Base-by-base conservation (phyloP, 2,329 filamentous ascomycete species). In the Colletotrichum neosansevieriae region DNA sequence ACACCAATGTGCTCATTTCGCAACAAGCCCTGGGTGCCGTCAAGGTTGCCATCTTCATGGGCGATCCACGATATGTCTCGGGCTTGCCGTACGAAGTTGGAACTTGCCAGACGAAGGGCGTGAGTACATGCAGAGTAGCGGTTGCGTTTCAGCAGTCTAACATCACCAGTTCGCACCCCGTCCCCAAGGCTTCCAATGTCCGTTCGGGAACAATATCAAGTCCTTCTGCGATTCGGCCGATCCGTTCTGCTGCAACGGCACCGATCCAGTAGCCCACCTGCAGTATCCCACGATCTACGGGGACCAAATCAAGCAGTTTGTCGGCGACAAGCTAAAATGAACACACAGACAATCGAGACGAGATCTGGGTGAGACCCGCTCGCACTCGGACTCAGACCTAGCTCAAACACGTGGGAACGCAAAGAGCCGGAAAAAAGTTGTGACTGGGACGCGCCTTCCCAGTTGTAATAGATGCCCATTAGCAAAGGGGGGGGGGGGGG, bases 31-130 rank as follows among this genome's bases (percentile, higher is more conserved):
- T 89, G 7, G 79, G 77, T 3, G 84, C 84, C 74, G 85, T 91
- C 72, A 89, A 89, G 76, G 89, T 87, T 0, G 87, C 85, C 13
- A 89, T 91, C 71, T 87, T 90, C 75, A 86, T 91, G 84, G 89
- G 89, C 6, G 85, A 89, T 73, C 90, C 90, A 3, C 82, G 88
- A 66, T 86, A 87, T 72, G 79, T 83, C 7, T 76, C 78, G 6
- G 88, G 88, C 0, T 76, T 89, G 36, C 75, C 87, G 0, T 91
- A 89, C 74, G 84, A 87, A 60, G 86, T 89, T 44, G 89, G 89
- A 12, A 89, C 87, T 0, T 90, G 88, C 77, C 79, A 73, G 12
- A 82, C 84, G 15, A 79, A 82, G 61, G 88, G 88, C 2, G 88
- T 90, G 83, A 80, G 86, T 77, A 15, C 32, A 7, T 29, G 6